Conservation (phyloP, 2,329 filamentous ascomycete genomes). For the Didymella exigua region DNA sequence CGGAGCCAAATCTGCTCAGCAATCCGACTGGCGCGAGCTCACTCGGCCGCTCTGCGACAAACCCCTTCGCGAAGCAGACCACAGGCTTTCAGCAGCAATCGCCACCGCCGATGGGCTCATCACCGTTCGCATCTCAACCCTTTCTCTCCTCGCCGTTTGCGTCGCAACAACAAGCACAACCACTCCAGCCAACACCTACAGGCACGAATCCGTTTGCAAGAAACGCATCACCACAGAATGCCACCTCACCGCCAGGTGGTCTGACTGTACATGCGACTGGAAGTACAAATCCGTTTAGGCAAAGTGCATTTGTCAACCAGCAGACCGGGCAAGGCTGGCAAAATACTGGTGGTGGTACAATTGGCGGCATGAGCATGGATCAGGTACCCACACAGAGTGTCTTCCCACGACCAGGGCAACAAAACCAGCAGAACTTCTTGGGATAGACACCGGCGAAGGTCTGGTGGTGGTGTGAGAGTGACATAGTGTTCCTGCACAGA, state of each 20-base stretch:
- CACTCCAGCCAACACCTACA: conserved; percentile 64
- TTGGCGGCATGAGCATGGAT: conserved; percentile 75
- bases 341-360: conserved; percentile 73
- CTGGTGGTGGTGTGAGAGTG: neutral
- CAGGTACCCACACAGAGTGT: conserved; percentile 79
- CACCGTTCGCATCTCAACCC: conserved; percentile 34
- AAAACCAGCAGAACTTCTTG: conserved; percentile 37
- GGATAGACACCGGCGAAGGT: conserved; percentile 22
- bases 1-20: conserved; percentile 38
- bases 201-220: conserved; percentile 76
- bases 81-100: conserved; percentile 38
- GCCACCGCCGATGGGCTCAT: conserved; percentile 33
- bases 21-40: conserved; percentile 47
- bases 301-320: conserved; percentile 88
- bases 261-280: conserved; percentile 78
- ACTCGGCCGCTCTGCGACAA: conserved; percentile 71
- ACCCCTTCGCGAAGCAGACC: conserved; percentile 77
- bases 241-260: conserved; percentile 36
- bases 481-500: neutral
- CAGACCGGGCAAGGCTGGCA: conserved; percentile 90
- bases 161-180: conserved; percentile 46
- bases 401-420: conserved; percentile 77
- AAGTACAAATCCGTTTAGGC: conserved; percentile 92
- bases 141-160: conserved; percentile 44
- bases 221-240: conserved; percentile 51